Evolutionary conservation across 805 yeast genomes (phyloP), one percentile per base, ranked within the genome.

Genomic region (Scheffersomyces spartinae): DNA sequence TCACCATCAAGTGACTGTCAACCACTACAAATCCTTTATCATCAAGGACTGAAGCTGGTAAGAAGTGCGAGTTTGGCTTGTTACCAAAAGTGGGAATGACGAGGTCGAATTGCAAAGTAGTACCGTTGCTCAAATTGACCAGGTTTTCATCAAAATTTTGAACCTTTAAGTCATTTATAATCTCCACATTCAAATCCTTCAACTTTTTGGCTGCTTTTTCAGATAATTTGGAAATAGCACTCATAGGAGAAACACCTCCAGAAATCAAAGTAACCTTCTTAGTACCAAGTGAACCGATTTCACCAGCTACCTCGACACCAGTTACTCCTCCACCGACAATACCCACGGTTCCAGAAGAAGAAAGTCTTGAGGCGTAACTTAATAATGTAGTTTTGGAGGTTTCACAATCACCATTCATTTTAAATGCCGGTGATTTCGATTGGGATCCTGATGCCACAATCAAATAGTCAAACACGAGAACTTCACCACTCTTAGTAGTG

Each of bases 311-410:
- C 30, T 59, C 64, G 7, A 55, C 59, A 4, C 61, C 61, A 9
- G 61, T 49, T 12, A 48, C 30, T n/a, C 61, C 61, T 11, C 53
- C 62, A 4, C 62, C 66, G n/a, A 59, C 23, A 4, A 59, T 34
- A 2, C 61, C 63, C 11, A 58, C 45, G 7, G 37, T 26, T 15
- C 39, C 34, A 6, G 61, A 49, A 3, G 27, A 8, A 21, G 36
- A 33, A 13, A 52, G 28, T 15, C 33, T 20, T 7, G 26, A 14
- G 17, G 32, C 20, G 12, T 49, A 33, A 15, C 34, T 25, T 26
- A 38, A 21, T 15, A 49, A 17, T 4, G 39, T 38, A 6, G 31
- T 31, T 16, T 37, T 31, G 7, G 45, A 28, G 10, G 32, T 23
- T 20, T 35, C 38, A 15, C 28, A 18, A 18, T 34, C 29, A 6